These are phyloP conservation scores for Isabelozyma pseudorhagii DNA, from an alignment of 805 yeast genomes.

Conservation along the genomic window DNA sequence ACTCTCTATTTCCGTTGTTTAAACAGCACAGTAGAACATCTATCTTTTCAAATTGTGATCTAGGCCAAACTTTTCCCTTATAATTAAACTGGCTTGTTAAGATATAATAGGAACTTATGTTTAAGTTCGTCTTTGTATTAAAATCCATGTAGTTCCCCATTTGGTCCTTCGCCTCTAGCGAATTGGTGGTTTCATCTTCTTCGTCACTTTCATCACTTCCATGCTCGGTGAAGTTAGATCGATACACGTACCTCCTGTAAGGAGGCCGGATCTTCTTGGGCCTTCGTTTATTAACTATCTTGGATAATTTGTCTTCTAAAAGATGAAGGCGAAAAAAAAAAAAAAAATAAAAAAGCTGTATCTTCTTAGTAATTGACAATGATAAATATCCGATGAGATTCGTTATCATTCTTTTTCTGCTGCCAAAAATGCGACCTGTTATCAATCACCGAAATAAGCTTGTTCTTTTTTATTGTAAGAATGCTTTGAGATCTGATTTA, in stretches of 20 bases:
- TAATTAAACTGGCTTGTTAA: conserved; percentile 19
- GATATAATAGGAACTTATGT: conserved; percentile 32
- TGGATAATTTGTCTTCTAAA: conserved; percentile 8
- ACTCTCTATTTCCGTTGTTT: conserved; percentile 20
- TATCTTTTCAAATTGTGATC: conserved; percentile 47
- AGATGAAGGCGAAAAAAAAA: neutral
- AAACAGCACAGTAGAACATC: conserved; percentile 42
- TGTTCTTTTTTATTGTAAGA: conserved; percentile 1
- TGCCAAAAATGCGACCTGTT: neutral
- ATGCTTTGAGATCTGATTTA: conserved; percentile 5
- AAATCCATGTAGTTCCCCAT: conserved; percentile 23
- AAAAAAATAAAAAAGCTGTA: neutral
- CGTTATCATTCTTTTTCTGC: neutral
- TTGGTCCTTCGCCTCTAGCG: conserved; percentile 7
- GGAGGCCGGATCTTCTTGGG: conserved; percentile 82
- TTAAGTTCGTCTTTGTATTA: conserved; percentile 19
- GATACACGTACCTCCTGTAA: conserved; percentile 69
- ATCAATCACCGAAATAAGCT: neutral
- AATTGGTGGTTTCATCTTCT: conserved; percentile 5
- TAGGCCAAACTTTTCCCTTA: conserved; percentile 43
- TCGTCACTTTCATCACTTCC: conserved; percentile 24
- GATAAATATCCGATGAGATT: neutral
- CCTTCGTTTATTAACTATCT: conserved; percentile 84
- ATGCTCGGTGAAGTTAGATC: conserved; percentile 29
- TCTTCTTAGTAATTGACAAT: neutral